These are phyloP conservation scores for Lepidopterella palustris DNA, from an alignment of 495 filamentous ascomycete species.

Conservation along the genomic window DNA sequence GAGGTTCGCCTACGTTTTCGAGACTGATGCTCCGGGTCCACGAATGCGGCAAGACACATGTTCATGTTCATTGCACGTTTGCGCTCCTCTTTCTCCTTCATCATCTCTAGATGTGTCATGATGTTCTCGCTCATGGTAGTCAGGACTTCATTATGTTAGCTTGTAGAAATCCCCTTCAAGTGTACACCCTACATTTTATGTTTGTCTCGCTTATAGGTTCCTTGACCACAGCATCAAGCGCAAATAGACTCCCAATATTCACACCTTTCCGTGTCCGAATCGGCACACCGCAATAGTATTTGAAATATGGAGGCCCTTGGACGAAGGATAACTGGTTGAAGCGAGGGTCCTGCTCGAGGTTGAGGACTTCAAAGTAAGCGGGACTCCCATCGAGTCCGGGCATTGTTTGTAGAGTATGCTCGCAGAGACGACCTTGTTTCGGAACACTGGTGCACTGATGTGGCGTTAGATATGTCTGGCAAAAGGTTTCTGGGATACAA, in stretches of 20 bases:
- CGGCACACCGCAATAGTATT: slow-evolving; percentile 23
- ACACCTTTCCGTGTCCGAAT: slow-evolving; percentile 16
- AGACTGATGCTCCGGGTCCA: slow-evolving; percentile 11
- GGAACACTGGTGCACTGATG: slow-evolving; percentile 33
- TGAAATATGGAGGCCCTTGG: slow-evolving; percentile 3
- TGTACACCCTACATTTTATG: slow-evolving; percentile 3
- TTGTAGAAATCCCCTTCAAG: background rate
- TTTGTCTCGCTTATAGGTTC: background rate
- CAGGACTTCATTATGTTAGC: slow-evolving; percentile 1
- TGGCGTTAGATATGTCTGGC: background rate
- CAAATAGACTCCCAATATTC: slow-evolving; percentile 19
- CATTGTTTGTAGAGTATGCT: slow-evolving; percentile 15
- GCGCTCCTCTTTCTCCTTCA: slow-evolving; percentile 15
- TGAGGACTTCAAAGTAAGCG: slow-evolving; percentile 14
- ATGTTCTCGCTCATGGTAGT: slow-evolving; percentile 11
- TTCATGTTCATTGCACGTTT: slow-evolving; percentile 13
- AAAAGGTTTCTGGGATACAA: background rate
- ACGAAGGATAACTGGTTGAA: slow-evolving; percentile 16
- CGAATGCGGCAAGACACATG: slow-evolving; percentile 17
- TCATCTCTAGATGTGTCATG: slow-evolving; percentile 22
- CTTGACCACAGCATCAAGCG: slow-evolving; percentile 9
- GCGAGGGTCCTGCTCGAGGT: slow-evolving; percentile 12
- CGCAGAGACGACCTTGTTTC: slow-evolving; percentile 45
- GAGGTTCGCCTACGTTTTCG: background rate
- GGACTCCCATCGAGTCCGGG: slow-evolving; percentile 6